These are phyloP conservation scores for Excoecaria cochinchinensis DNA, from an alignment of 345 rosid species.

Conservation along the genomic window DNA sequence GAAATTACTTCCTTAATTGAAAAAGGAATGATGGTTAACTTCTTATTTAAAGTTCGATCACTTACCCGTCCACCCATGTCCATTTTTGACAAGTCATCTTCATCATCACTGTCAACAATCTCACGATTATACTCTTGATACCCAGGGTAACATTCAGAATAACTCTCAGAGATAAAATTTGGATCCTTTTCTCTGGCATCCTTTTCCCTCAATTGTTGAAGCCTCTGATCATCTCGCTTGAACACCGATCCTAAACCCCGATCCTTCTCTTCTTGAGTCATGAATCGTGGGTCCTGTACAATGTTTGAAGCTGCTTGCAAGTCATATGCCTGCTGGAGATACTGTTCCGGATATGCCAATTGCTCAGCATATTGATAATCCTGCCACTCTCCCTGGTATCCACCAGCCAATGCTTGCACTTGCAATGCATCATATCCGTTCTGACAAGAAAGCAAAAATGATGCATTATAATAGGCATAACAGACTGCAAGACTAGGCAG, in stretches of 20 bases:
- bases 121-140: constrained; percentile 96
- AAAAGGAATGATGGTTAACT: background rate
- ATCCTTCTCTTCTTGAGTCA: constrained; percentile 99
- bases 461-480: constrained; percentile 2
- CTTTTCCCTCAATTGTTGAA: constrained; percentile 84
- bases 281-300: constrained; percentile 71
- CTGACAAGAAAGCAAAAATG: constrained; percentile 31
- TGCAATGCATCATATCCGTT: constrained; percentile 76
- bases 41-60: background rate
- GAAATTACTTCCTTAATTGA: background rate
- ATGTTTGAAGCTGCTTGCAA: constrained; percentile 44
- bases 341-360: constrained; percentile 75
- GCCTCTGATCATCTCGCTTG: constrained; percentile 95
- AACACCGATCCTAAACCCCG: constrained; percentile 97
- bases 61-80: constrained; percentile 99
- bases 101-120: constrained; percentile 88
- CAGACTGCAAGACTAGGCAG: background rate
- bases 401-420: constrained; percentile 63
- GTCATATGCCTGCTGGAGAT: constrained; percentile 66
- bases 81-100: constrained; percentile 92
- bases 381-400: constrained; percentile 88
- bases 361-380: constrained; percentile 90
- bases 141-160: constrained; percentile 99
- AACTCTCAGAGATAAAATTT: constrained; percentile 86
- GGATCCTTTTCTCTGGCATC: constrained; percentile 97